A percentile compares a stretch with the other conserved stretches of the same genome.
Conservation (phyloP, 2,329 filamentous ascomycete species). For the Reticulascus tulasneorum region DNA sequence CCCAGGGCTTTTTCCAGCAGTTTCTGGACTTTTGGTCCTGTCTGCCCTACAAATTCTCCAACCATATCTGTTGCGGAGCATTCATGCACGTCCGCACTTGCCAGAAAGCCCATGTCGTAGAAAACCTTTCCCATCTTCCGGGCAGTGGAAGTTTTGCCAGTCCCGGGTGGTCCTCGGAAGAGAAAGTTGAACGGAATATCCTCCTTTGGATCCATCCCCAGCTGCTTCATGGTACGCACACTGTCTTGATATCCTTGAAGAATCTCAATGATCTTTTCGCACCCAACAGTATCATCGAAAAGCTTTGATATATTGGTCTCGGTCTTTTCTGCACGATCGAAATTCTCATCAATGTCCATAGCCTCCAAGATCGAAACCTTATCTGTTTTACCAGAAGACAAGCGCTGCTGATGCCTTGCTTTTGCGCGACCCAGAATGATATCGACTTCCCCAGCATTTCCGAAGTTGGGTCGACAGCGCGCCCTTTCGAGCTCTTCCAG, state of each 20-base stretch:
- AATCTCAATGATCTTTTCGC: slow-evolving; percentile 48
- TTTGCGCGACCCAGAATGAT: slow-evolving; percentile 50
- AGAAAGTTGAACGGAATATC: slow-evolving; percentile 65
- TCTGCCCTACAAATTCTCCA: slow-evolving; percentile 65
- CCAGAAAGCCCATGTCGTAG: slow-evolving; percentile 62
- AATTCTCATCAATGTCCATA: slow-evolving; percentile 56
- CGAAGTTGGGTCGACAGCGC: slow-evolving; percentile 62
- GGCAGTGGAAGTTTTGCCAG: slow-evolving; percentile 70
- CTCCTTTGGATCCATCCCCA: slow-evolving; percentile 51
- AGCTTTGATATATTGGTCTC: slow-evolving; percentile 47
- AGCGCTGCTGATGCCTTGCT: slow-evolving; percentile 17
- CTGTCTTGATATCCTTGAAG: slow-evolving; percentile 53
- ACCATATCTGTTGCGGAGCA: slow-evolving; percentile 66
- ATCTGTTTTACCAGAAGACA: slow-evolving; percentile 2
- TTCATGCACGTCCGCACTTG: slow-evolving; percentile 56
- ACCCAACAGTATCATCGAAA: slow-evolving; percentile 57
- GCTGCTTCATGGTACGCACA: slow-evolving; percentile 44
- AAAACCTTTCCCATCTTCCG: slow-evolving; percentile 72
- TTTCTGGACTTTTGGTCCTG: slow-evolving; percentile 60
- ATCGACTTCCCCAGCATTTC: slow-evolving; percentile 73
- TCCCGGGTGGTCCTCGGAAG: slow-evolving; percentile 63
- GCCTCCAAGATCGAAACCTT: slow-evolving; percentile 24
- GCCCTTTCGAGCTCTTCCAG: slow-evolving; percentile 57
- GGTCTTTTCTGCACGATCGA: slow-evolving; percentile 44
- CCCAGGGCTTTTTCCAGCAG: slow-evolving; percentile 60